Conservation (phyloP, 148 eudicot genomes). For the Arctostaphylos glauca region DNA sequence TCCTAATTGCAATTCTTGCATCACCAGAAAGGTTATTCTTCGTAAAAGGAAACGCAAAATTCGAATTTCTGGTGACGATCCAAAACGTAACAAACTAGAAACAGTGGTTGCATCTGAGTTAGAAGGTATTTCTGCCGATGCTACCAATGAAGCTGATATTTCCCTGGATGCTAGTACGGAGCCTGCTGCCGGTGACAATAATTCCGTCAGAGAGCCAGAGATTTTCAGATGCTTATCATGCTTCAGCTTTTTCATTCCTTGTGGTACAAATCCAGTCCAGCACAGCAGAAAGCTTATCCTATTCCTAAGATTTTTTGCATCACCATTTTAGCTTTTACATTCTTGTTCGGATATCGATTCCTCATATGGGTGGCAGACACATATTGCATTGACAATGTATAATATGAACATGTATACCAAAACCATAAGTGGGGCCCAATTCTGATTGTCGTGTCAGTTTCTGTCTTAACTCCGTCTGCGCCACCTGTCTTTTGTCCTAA, state of each 20-base stretch:
- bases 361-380: not conserved
- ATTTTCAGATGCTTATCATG: constrained; percentile 73
- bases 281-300: not conserved
- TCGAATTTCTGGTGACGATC: constrained; percentile 39
- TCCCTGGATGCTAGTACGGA: constrained; percentile 4
- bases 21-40: constrained; percentile 80
- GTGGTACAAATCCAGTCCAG: constrained; percentile 35
- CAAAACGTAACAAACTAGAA: constrained; percentile 36
- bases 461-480: not conserved
- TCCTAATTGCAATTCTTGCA: constrained; percentile 84
- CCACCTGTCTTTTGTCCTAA: not conserved
- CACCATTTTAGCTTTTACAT: not conserved
- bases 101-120: not conserved
- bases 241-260: constrained; percentile 73
- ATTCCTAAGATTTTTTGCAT: not conserved
- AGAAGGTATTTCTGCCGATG: not conserved
- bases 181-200: constrained; percentile 15
- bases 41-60: constrained; percentile 66
- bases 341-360: not conserved
- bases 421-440: not conserved
- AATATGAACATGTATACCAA: not conserved
- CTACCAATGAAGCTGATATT: constrained; percentile 20
- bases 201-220: not conserved
- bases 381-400: not conserved
- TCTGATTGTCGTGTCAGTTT: not conserved